Conservation (phyloP, 228 moss, liverwort and hornwort species). For the Sphagnum fallax region DNA sequence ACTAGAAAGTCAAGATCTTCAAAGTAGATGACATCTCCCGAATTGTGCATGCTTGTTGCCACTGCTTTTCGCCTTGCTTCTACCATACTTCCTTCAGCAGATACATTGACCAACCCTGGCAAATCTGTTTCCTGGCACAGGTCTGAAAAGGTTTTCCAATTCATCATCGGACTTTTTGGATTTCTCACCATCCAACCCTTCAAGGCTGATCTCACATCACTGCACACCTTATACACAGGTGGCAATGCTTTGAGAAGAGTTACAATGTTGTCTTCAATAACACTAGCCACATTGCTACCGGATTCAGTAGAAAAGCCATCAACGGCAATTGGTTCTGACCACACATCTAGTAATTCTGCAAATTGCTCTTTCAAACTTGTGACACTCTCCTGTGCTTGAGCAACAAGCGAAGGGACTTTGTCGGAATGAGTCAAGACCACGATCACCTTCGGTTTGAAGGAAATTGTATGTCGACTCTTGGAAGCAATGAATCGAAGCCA, state of each 20-base stretch:
- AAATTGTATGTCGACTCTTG: neutral
- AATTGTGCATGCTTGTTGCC: neutral
- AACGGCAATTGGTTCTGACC: neutral
- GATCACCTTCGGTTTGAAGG: neutral
- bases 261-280: neutral
- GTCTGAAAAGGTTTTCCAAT: neutral
- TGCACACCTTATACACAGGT: neutral
- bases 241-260: neutral
- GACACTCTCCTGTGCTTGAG: neutral
- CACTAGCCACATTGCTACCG: neutral
- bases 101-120: neutral
- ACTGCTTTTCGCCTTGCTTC: slow-evolving; percentile 1
- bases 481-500: slow-evolving; percentile 1
- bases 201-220: neutral
- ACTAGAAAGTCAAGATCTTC: slow-evolving; percentile 4
- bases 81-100: neutral
- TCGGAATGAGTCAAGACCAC: neutral
- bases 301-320: neutral
- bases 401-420: neutral
- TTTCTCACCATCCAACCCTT: neutral
- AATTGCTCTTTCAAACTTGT: neutral
- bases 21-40: slow-evolving; percentile 6
- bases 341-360: neutral
- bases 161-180: neutral
- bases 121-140: neutral